Evolutionary conservation across 148 eudicot genomes (phyloP).

Genomic region (Rhododendron molle): DNA sequence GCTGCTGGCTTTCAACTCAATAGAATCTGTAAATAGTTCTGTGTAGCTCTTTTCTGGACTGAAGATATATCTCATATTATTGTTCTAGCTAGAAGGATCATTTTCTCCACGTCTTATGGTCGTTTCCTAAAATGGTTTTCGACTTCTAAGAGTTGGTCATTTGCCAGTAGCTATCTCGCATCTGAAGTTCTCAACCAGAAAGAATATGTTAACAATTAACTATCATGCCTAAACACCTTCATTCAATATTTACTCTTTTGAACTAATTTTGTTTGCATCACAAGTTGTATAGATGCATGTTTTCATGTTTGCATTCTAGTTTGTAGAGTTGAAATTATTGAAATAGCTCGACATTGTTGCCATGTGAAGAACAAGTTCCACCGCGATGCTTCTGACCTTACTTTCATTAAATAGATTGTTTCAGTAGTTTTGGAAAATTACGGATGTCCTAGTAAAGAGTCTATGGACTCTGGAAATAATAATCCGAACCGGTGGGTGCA

Average conservation of each 20-base stretch:
- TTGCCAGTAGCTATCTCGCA: not conserved
- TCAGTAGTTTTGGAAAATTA: constrained; percentile 84
- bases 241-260: not conserved
- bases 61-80: not conserved
- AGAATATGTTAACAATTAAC: not conserved
- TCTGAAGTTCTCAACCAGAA: not conserved
- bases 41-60: not conserved
- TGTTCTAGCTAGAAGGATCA: not conserved
- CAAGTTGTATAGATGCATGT: not conserved
- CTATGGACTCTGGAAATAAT: constrained; percentile 20
- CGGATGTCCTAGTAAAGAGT: constrained; percentile 35
- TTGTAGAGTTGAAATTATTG: not conserved
- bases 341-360: constrained; percentile 1
- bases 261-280: not conserved
- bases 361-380: not conserved
- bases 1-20: not conserved
- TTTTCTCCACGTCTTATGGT: not conserved
- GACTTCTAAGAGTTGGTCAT: not conserved
- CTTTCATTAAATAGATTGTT: constrained; percentile 51
- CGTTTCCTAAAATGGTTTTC: not conserved
- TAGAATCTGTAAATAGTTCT: not conserved
- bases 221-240: not conserved
- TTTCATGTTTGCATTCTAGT: not conserved
- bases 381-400: not conserved
- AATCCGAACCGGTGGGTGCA: constrained; percentile 46